Evolutionary conservation across 148 eudicot genomes (phyloP).

Genomic region (Amaranthus cruentus): DNA sequence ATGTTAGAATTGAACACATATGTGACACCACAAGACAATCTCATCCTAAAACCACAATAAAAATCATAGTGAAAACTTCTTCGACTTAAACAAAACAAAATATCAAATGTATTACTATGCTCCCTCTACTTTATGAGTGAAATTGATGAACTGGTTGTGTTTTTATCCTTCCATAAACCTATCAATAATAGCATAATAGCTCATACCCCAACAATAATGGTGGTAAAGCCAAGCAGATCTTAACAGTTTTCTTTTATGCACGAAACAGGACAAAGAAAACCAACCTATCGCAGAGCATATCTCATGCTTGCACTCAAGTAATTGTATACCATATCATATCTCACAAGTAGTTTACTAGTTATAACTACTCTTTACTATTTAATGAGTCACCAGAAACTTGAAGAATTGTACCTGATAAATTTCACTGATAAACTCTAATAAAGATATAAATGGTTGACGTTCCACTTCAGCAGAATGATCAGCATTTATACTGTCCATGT

Average conservation of each 20-base stretch:
- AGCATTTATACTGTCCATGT: slow-evolving; percentile 37
- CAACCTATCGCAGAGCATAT: not conserved
- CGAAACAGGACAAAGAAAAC: not conserved
- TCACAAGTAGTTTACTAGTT: not conserved
- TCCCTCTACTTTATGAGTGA: not conserved
- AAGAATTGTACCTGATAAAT: slow-evolving; percentile 70
- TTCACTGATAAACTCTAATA: slow-evolving; percentile 91
- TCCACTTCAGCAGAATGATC: slow-evolving; percentile 44
- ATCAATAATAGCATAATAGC: not conserved
- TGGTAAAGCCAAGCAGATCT: not conserved
- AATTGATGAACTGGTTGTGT: not conserved
- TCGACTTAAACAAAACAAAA: not conserved
- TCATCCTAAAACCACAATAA: not conserved
- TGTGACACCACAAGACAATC: not conserved
- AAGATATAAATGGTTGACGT: slow-evolving; percentile 71
- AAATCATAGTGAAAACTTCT: not conserved
- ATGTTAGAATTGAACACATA: not conserved
- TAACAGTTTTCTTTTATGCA: not conserved
- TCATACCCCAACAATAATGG: not conserved
- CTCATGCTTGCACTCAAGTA: not conserved
- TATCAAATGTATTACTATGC: not conserved
- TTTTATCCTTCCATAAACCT: not conserved
- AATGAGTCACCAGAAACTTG: not conserved
- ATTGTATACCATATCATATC: not conserved
- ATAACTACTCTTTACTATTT: not conserved